Conservation (phyloP, 2,329 filamentous ascomycete species). For the Colletotrichum scovillei region DNA sequence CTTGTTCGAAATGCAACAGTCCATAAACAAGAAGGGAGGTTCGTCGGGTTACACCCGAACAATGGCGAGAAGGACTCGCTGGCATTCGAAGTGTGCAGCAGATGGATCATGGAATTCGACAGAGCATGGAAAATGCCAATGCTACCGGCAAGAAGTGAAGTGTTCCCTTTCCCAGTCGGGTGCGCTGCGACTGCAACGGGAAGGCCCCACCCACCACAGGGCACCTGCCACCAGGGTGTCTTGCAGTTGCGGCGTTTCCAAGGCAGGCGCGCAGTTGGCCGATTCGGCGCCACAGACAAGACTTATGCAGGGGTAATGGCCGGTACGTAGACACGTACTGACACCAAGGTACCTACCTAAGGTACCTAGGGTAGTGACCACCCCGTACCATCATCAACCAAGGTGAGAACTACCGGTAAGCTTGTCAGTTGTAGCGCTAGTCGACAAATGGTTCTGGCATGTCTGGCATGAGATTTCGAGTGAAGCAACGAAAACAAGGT, state of each 20-base stretch:
- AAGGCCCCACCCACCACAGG: not conserved
- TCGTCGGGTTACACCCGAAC: not conserved
- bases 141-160: not conserved
- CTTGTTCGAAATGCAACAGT: not conserved
- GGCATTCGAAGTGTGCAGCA: not conserved
- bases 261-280: not conserved
- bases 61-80: not conserved
- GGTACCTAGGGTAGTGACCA: not conserved
- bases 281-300: not conserved
- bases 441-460: not conserved
- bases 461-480: not conserved
- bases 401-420: too few relatives aligned
- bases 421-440: not conserved
- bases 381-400: too few relatives aligned
- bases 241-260: not conserved
- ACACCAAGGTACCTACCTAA: not conserved
- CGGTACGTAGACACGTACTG: not conserved
- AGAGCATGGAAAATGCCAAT: not conserved
- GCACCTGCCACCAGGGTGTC: not conserved
- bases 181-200: not conserved
- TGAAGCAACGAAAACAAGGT: not conserved
- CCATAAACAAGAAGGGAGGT: not conserved
- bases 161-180: not conserved
- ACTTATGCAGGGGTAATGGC: not conserved
- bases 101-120: not conserved